Base-by-base conservation (phyloP, 129 eudicot genomes). In the Smallanthus sonchifolius region DNA sequence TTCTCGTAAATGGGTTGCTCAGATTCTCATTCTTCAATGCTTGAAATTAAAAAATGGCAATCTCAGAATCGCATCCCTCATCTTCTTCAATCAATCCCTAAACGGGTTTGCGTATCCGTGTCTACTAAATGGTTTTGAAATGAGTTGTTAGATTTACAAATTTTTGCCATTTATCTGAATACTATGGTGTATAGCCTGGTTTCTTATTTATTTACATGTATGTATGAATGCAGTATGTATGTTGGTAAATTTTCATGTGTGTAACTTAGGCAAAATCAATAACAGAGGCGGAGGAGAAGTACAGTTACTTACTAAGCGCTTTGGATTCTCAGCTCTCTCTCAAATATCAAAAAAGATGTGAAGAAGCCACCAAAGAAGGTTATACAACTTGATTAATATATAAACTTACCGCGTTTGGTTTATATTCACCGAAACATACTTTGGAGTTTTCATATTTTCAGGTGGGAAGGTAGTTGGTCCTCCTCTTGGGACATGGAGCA, bases 321-420 rank as follows among this genome's bases (percentile, higher is more conserved):
- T 82, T 93, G 78, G 95, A 86, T 81, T 84, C 92, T 15, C 63
- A 86, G 35, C 84, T 93, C 51, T 83, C 87, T 5, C 19, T 59
- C 55, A 84, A 75, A 67, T 93, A 93, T 83, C 89, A 77, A 75
- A 81, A 79, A 84, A 85, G 98, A 84, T 93, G 98, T 69, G 97
- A 93, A 86, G 98, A 90, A 84, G 98, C 98, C 65, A 90, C 97
- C 15, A 86, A 69, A 84, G 91, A 93, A 90, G 97, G 98, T 92
- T 67, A 24, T 24, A 51, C 57, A 78, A 16, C 5, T 47, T 2
- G 19, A 47, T 60, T 9, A 39, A 40, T 11, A 43, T 68, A 14
- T 52, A 13, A 68, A 37, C 48, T 69, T 63, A 67, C 9, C 16
- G 81, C 38, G 42, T 16, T 19, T 49, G 15, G 75, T 17, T 39